phyloP scores from a whole-genome alignment of 23 red algal species.

The Chondrus crispus region DNA sequence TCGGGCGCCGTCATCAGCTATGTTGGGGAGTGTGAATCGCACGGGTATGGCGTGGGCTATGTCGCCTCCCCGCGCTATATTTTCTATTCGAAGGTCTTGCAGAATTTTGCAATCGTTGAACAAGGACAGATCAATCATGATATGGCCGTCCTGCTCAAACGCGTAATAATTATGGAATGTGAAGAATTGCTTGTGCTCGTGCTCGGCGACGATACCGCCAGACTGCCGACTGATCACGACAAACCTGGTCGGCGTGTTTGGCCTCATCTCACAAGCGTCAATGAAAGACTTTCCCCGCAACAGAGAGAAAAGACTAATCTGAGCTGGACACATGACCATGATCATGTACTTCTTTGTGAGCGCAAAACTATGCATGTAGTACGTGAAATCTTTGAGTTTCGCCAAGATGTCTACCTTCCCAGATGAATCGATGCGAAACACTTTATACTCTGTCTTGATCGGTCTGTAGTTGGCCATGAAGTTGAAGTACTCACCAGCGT shows the following conservation, averaged over 20 bases:
- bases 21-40: neutral
- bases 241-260: neutral
- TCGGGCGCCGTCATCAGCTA: neutral
- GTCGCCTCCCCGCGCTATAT: neutral
- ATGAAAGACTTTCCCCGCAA: neutral
- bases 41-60: neutral
- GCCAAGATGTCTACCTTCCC: neutral
- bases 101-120: neutral
- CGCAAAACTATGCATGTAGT: neutral
- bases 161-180: neutral
- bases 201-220: neutral
- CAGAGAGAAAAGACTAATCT: neutral
- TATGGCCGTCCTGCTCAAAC: neutral
- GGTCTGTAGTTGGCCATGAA: slow-evolving; percentile 1
- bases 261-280: neutral
- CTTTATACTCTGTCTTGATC: slow-evolving; percentile 7
- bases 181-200: neutral
- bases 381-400: neutral
- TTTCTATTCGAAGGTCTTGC: neutral
- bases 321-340: neutral
- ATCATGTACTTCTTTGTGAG: slow-evolving; percentile 6
- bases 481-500: slow-evolving; percentile 40
- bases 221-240: neutral
- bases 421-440: slow-evolving; percentile 5
- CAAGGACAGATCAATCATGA: neutral